Percentiles rank a stretch among this genome's conserved stretches.
These are phyloP conservation scores for Catharanthus roseus DNA, from an alignment of 257 asterid genomes.

Conservation along the genomic window DNA sequence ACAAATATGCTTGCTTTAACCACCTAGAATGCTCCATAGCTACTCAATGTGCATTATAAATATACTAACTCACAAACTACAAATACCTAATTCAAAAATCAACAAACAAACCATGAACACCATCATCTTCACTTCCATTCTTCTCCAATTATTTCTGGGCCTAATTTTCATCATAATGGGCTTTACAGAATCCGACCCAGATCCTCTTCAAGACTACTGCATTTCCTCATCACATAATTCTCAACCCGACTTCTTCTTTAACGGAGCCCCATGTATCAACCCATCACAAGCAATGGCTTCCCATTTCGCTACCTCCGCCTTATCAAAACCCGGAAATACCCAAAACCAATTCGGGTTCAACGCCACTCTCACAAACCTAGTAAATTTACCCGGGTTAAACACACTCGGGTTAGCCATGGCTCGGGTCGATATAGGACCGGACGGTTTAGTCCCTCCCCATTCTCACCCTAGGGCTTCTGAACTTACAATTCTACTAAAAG, in stretches of 20 bases:
- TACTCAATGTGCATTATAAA: slow-evolving; percentile 36
- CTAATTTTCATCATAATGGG: slow-evolving; percentile 12
- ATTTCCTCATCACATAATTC: slow-evolving; percentile 31
- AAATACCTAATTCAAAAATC: no score
- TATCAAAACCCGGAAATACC: slow-evolving; percentile 40
- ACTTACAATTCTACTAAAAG: slow-evolving; percentile 46
- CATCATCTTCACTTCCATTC: slow-evolving; percentile 7
- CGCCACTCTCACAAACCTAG: slow-evolving; percentile 31
- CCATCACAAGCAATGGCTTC: slow-evolving; percentile 33
- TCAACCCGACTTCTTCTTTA: slow-evolving; percentile 17
- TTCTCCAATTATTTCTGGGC: slow-evolving; percentile 23
- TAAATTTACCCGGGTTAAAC: slow-evolving; percentile 40
- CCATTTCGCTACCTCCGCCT: slow-evolving; percentile 50
- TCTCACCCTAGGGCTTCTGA: slow-evolving; percentile 73
- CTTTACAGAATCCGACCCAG: slow-evolving; percentile 34
- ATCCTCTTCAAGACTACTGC: slow-evolving; percentile 57
- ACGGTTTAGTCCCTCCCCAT: slow-evolving; percentile 53
- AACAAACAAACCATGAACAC: slow-evolving; percentile 22
- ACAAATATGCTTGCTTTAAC: slow-evolving; percentile 26
- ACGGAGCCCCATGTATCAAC: slow-evolving; percentile 49
- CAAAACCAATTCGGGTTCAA: slow-evolving; percentile 35
- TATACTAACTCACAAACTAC: background rate
- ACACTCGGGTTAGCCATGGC: slow-evolving; percentile 61
- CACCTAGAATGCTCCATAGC: slow-evolving; percentile 47
- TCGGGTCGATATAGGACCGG: slow-evolving; percentile 39